Conservation (phyloP, 2,329 filamentous ascomycete species). For the Aspergillus sp. region DNA sequence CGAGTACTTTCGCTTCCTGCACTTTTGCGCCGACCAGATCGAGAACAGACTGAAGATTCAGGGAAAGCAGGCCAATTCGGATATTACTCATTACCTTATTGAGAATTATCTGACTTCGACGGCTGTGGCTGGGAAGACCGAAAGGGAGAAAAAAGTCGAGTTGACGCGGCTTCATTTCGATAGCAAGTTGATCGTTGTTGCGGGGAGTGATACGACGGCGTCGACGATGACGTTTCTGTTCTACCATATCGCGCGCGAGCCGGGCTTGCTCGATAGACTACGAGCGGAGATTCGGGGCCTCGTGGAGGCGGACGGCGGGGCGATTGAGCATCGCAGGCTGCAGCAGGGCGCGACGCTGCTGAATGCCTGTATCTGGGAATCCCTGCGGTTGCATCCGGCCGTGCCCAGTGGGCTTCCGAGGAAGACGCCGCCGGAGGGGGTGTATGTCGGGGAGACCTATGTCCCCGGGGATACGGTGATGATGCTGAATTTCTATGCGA, state of each 20-base stretch:
- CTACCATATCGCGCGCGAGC: constrained; percentile 6
- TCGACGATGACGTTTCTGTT: neutral
- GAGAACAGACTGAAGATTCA: neutral
- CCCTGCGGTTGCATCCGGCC: constrained; percentile 6
- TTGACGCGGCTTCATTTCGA: neutral
- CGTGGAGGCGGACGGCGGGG: neutral
- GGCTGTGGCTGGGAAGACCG: neutral
- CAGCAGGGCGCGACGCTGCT: neutral
- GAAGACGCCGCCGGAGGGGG: neutral
- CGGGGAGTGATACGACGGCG: constrained; percentile 14
- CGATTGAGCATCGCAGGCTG: neutral
- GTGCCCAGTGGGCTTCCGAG: constrained; percentile 2
- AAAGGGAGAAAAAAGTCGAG: neutral
- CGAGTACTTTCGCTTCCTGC: neutral
- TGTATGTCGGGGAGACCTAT: neutral
- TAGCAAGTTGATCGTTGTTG: neutral
- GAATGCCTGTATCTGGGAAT: constrained; percentile 10
- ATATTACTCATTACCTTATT: neutral
- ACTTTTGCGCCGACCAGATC: neutral
- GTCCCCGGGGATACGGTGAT: constrained; percentile 7
- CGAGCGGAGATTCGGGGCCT: constrained; percentile 1
- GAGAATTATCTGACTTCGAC: neutral
- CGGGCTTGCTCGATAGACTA: neutral
- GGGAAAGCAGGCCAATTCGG: neutral
- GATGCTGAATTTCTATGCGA: neutral